phyloP scores from a whole-genome alignment of 768 basidiomycete genomes.

The Chiua virens region DNA sequence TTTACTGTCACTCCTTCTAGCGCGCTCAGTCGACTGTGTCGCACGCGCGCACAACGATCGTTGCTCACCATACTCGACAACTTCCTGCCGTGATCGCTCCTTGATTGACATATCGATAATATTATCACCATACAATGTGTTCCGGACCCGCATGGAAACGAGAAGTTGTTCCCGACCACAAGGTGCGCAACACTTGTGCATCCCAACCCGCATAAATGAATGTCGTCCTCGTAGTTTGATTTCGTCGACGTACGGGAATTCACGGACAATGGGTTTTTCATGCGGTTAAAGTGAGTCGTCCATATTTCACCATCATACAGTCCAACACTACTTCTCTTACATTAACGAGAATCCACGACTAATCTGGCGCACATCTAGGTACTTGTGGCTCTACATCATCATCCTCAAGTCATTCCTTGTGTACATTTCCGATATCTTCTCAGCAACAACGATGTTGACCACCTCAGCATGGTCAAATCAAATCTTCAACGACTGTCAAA shows the following conservation, averaged over 20 bases:
- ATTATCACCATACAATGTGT: constrained; percentile 20
- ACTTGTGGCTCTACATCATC: constrained; percentile 89
- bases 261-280: constrained; percentile 80
- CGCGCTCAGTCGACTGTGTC: constrained; percentile 33
- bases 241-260: constrained; percentile 95
- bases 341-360: constrained; percentile 1
- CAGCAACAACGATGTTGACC: constrained; percentile 93
- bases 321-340: not conserved
- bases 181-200: constrained; percentile 51
- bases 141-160: constrained; percentile 91
- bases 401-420: constrained; percentile 96
- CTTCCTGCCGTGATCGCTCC: constrained; percentile 24
- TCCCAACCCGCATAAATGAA: not conserved
- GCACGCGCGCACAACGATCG: constrained; percentile 26
- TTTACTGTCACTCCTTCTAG: constrained; percentile 23
- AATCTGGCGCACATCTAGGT: constrained; percentile 48
- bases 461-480: constrained; percentile 89
- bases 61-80: constrained; percentile 21
- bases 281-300: constrained; percentile 75
- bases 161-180: constrained; percentile 96
- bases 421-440: constrained; percentile 97
- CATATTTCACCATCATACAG: not conserved
- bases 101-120: constrained; percentile 8
- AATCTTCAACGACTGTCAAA: constrained; percentile 77
- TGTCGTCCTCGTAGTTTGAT: constrained; percentile 69